phyloP scores from a whole-genome alignment of 192 early-diverging fungal species.

The Helicostylum pulchrum region DNA sequence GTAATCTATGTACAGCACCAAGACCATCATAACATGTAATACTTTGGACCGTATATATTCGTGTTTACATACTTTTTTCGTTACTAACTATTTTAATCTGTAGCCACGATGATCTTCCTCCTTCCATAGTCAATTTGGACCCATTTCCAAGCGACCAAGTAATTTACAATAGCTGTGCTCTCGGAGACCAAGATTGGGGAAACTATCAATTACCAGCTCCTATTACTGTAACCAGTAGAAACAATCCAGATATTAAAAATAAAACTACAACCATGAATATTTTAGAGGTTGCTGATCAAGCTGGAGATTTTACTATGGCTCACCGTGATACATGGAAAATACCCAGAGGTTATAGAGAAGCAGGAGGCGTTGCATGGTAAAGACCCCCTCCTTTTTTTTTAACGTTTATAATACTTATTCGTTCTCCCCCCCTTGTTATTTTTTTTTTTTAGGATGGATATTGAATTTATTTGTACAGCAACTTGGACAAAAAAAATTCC shows the following conservation, averaged over 20 bases:
- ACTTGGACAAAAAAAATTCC: slow-evolving; percentile 30
- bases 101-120: slow-evolving; percentile 34
- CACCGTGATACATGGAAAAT: slow-evolving; percentile 38
- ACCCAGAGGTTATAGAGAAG: slow-evolving; percentile 35
- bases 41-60: background rate
- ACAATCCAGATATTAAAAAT: slow-evolving; percentile 8
- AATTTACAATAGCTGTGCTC: slow-evolving; percentile 24
- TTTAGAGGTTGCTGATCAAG: slow-evolving; percentile 33
- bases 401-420: background rate
- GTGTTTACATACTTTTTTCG: too few relatives aligned
- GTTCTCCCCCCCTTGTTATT: background rate
- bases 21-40: slow-evolving; percentile 33
- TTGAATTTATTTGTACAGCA: slow-evolving; percentile 39
- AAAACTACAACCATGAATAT: slow-evolving; percentile 17
- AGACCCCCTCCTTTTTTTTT: background rate
- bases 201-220: slow-evolving; percentile 18
- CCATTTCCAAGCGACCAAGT: slow-evolving; percentile 28
- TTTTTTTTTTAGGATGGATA: slow-evolving; percentile 27
- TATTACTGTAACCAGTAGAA: slow-evolving; percentile 19
- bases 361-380: slow-evolving; percentile 34
- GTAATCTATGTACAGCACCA: slow-evolving; percentile 36
- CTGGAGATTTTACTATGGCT: slow-evolving; percentile 36
- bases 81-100: background rate
- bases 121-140: slow-evolving; percentile 28
- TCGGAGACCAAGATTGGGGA: slow-evolving; percentile 31